These are phyloP conservation scores for Dothiorella sarmentorum DNA, from an alignment of 2,329 filamentous ascomycete genomes.

Conservation along the genomic window DNA sequence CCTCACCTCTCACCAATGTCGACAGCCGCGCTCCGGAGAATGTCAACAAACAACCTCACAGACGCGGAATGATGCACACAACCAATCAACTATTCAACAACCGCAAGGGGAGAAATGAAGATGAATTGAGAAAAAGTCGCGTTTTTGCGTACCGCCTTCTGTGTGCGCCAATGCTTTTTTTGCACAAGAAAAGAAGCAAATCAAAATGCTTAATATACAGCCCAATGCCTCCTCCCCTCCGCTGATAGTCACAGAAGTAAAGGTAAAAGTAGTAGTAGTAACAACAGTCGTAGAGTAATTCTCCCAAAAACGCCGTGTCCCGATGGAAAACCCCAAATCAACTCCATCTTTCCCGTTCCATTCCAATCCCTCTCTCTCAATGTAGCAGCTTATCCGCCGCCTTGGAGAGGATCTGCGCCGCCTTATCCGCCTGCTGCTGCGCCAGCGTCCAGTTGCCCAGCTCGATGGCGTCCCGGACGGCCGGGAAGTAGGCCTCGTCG, in stretches of 20 bases:
- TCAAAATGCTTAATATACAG: constrained; percentile 8
- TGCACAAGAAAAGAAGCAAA: neutral
- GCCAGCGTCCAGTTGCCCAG: constrained; percentile 67
- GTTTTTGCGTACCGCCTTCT: neutral
- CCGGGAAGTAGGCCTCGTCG: constrained; percentile 70
- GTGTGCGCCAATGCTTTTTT: neutral
- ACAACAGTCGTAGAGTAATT: neutral
- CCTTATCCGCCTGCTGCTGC: constrained; percentile 66
- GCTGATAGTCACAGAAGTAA: too few species aligned
- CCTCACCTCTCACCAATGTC: too few species aligned
- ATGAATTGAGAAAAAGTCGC: neutral
- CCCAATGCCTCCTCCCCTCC: constrained; percentile 6
- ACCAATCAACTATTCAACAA: too few species aligned
- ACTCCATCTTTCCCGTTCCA: neutral
- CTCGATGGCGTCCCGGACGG: constrained; percentile 77
- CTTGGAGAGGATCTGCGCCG: constrained; percentile 62
- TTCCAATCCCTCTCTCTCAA: neutral
- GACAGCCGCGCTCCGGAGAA: too few species aligned
- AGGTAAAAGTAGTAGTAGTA: neutral
- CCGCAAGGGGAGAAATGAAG: neutral
- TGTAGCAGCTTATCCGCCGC: constrained; percentile 42
- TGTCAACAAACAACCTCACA: too few species aligned
- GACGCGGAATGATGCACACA: neutral
- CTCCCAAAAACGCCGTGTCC: constrained; percentile 3
- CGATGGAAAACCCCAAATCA: neutral